Conservation (phyloP, 2,329 filamentous ascomycete genomes). For the Nigrospora osmanthi region DNA sequence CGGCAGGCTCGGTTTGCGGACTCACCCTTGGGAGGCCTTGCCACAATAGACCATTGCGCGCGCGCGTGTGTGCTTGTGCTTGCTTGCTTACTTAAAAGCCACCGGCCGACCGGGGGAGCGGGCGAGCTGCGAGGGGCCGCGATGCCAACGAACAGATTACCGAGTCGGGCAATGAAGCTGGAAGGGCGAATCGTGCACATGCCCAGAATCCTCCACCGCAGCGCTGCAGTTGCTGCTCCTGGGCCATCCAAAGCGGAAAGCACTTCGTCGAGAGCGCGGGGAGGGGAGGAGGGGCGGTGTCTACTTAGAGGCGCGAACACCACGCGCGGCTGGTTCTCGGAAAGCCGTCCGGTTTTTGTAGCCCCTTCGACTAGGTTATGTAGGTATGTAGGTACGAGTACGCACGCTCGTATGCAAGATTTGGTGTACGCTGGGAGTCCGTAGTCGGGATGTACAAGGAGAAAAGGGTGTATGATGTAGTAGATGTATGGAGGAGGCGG, state of each 20-base stretch:
- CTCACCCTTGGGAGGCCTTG: slow-evolving; percentile 41
- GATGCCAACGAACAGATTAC: slow-evolving; percentile 6
- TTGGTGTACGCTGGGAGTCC: too few relatives aligned
- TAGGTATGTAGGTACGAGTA: too few relatives aligned
- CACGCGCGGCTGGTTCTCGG: background rate
- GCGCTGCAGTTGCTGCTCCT: slow-evolving; percentile 11
- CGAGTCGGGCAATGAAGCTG: slow-evolving; percentile 6
- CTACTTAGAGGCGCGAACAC: background rate
- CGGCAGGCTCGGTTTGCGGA: background rate
- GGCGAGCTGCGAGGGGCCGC: background rate
- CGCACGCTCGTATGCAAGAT: too few relatives aligned
- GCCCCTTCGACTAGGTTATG: too few relatives aligned
- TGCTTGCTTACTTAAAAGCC: background rate
- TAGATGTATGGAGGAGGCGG: too few relatives aligned
- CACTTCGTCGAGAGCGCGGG: background rate
- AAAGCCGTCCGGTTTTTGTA: background rate
- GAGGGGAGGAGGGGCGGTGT: background rate
- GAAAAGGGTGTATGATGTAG: too few relatives aligned
- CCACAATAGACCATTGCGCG: slow-evolving; percentile 51
- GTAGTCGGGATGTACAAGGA: too few relatives aligned
- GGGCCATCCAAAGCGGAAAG: slow-evolving; percentile 3
- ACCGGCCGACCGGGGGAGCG: background rate
- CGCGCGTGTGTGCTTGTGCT: too few relatives aligned
- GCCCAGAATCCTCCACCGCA: slow-evolving; percentile 12
- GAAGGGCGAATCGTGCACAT: slow-evolving; percentile 9